Evolutionary conservation across 2,329 filamentous ascomycete species (phyloP).

Genomic region (Hymenoscyphus fraxineus): DNA sequence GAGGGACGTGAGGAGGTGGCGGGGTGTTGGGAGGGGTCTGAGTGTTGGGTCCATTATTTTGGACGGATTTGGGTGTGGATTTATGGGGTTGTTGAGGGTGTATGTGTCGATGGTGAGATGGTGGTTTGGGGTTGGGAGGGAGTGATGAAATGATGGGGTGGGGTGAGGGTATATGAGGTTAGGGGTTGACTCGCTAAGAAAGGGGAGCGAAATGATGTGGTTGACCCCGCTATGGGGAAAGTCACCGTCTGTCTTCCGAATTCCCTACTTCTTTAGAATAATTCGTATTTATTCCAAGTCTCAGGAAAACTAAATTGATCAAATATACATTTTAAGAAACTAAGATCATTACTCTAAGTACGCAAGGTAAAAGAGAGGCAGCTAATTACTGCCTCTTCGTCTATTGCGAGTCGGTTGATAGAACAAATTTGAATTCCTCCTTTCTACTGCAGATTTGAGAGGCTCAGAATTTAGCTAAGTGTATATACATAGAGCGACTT

Average conservation of each 20-base stretch:
- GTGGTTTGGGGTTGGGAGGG: constrained; percentile 4
- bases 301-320: too few species aligned
- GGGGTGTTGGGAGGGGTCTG: constrained; percentile 26
- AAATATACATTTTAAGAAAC: too few species aligned
- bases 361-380: too few species aligned
- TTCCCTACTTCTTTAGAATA: too few species aligned
- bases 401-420: too few species aligned
- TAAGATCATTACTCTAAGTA: too few species aligned
- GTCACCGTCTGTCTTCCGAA: too few species aligned
- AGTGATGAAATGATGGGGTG: neutral
- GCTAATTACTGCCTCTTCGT: too few species aligned
- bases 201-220: constrained; percentile 11
- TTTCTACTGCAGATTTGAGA: neutral
- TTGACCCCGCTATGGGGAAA: constrained; percentile 1
- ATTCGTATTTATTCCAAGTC: too few species aligned
- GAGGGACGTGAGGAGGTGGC: constrained; percentile 30
- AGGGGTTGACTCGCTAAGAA: constrained; percentile 8
- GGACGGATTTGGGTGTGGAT: neutral
- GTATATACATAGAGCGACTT: neutral
- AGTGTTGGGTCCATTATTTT: neutral
- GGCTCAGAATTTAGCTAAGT: neutral
- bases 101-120: constrained; percentile 20
- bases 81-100: neutral
- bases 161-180: neutral
- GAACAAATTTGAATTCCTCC: too few species aligned